Evolutionary conservation across 257 asterid species (phyloP).

Genomic region (Penstemon davidsonii): DNA sequence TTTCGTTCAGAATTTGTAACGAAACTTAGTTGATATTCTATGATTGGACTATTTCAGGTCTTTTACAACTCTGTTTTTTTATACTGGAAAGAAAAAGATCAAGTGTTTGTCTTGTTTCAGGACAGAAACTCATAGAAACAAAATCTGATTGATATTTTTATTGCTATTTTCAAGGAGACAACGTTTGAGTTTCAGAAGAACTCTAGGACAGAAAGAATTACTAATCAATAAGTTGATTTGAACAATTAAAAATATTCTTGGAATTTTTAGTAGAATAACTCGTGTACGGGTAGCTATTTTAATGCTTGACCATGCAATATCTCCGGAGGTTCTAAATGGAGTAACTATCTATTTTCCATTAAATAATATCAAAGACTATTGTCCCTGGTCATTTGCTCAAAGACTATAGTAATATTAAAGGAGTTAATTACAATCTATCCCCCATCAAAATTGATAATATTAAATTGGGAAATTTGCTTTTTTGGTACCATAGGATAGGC

Average conservation of each 20-base stretch:
- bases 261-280: neutral
- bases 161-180: conserved; percentile 15
- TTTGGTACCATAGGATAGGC: too few relatives aligned
- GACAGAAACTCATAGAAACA: neutral
- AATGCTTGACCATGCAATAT: conserved; percentile 34
- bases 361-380: too few relatives aligned
- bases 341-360: neutral
- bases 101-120: too few relatives aligned
- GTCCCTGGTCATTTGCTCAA: too few relatives aligned
- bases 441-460: too few relatives aligned
- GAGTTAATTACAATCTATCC: too few relatives aligned
- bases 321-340: neutral
- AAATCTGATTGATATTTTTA: neutral
- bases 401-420: too few relatives aligned
- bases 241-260: neutral
- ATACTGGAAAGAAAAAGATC: too few relatives aligned
- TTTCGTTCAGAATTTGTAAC: neutral
- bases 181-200: conserved; percentile 16
- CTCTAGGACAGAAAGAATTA: neutral
- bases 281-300: conserved; percentile 29
- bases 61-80: neutral
- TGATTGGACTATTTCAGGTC: neutral
- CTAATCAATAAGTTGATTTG: neutral
- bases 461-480: too few relatives aligned
- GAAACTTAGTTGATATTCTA: neutral